Conservation (phyloP, 2,329 filamentous ascomycete species). For the Monosporascus sp. region DNA sequence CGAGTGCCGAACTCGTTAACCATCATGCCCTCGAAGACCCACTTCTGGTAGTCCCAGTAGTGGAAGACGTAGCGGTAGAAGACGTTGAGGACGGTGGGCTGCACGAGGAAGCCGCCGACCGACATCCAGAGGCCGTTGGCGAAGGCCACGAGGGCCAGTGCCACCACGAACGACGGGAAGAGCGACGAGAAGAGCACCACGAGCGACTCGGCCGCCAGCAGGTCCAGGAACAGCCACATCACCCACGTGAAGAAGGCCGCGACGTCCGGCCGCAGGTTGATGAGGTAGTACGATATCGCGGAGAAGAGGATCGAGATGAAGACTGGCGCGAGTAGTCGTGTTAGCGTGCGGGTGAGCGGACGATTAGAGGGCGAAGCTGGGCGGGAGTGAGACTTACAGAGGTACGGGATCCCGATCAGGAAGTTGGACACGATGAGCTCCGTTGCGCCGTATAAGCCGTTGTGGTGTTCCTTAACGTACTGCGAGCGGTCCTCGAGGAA, state of each 20-base stretch:
- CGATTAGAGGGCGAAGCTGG: background rate
- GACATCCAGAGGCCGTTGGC: conserved; percentile 89
- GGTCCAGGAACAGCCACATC: conserved; percentile 80
- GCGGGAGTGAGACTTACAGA: conserved; percentile 43
- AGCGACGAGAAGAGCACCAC: conserved; percentile 71
- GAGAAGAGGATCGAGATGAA: conserved; percentile 73
- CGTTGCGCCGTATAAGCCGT: conserved; percentile 72
- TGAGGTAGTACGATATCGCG: conserved; percentile 72
- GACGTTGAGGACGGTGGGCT: conserved; percentile 64
- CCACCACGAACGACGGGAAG: conserved; percentile 74
- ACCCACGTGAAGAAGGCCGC: conserved; percentile 70
- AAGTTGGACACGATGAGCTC: conserved; percentile 76
- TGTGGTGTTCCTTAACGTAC: conserved; percentile 72
- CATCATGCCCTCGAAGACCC: conserved; percentile 92
- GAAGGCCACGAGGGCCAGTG: conserved; percentile 75
- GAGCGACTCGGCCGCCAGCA: conserved; percentile 75
- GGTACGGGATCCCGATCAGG: conserved; percentile 72
- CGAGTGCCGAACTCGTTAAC: conserved; percentile 73
- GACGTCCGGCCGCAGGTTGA: conserved; percentile 63
- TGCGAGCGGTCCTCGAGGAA: conserved; percentile 73
- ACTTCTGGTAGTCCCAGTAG: conserved; percentile 82
- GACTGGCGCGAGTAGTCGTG: conserved; percentile 36
- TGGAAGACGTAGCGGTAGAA: conserved; percentile 87
- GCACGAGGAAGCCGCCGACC: conserved; percentile 76
- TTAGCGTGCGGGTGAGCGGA: background rate